Conservation (phyloP, 2,329 filamentous ascomycete species). For the Orbilia brochopaga region DNA sequence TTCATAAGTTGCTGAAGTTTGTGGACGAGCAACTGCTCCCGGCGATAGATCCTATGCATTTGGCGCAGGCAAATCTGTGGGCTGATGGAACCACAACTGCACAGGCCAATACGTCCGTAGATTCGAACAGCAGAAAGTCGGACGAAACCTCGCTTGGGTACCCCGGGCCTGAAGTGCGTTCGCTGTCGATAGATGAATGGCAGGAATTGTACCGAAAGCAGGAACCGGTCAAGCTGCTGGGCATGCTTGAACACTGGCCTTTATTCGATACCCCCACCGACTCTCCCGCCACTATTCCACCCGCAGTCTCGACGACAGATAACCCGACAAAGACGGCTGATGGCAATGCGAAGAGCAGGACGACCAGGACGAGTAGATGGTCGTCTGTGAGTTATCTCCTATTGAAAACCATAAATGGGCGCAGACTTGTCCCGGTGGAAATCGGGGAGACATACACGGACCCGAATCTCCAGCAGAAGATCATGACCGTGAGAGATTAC, state of each 20-base stretch:
- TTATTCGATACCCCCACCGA: constrained; percentile 23
- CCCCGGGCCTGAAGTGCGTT: constrained; percentile 3
- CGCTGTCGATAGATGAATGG: constrained; percentile 20
- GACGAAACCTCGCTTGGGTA: neutral
- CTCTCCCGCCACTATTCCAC: neutral
- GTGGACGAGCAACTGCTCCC: constrained; percentile 21
- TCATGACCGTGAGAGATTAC: constrained; percentile 77
- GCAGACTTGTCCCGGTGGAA: constrained; percentile 83
- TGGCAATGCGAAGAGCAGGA: neutral
- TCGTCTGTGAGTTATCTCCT: constrained; percentile 74
- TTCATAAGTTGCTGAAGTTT: constrained; percentile 22
- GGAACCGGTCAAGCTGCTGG: constrained; percentile 19
- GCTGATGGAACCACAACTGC: too few species aligned
- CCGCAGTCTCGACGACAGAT: neutral
- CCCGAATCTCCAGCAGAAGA: constrained; percentile 78
- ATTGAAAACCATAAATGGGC: constrained; percentile 73
- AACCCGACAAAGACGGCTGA: neutral
- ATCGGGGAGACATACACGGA: constrained; percentile 87
- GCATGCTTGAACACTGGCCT: constrained; percentile 30
- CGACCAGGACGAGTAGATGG: constrained; percentile 63
- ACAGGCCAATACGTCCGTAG: too few species aligned
- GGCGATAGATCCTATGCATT: constrained; percentile 13
- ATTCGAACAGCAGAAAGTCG: too few species aligned
- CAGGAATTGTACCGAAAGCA: constrained; percentile 23
- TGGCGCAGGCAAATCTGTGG: neutral